Evolutionary conservation across 192 early-diverging fungal species (phyloP), one percentile per base, ranked within the genome.

Genomic region (Lobosporangium transversale): DNA sequence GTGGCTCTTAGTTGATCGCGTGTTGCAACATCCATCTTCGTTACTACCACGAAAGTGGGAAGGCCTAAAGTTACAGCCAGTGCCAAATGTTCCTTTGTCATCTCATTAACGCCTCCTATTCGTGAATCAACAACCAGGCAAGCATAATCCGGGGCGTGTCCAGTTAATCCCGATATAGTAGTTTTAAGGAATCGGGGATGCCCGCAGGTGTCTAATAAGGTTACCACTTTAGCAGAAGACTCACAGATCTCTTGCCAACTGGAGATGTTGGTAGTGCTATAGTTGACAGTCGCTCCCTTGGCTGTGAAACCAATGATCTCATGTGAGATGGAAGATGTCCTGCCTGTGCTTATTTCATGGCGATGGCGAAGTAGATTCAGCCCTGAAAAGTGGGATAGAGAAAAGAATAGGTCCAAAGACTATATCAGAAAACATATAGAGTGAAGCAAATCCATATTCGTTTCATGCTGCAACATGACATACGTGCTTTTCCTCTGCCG

Each of bases 281-380:
- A 94, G 80, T 92, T 96, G 49, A 96, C 80, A 35, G 92, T 75
- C 21, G 81, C 62, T 14, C 91, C 94, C 7, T 81, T 83, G 10
- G 85, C 84, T 31, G 85, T 87, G 79, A 93, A 98, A 1, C 96
- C 94, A 66, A 98, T 85, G 52, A 94, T 91, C 57, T 94, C 94
- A 53, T 91, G 87, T 0, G 93, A 85, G 26, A 98, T 92, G 21
- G 93, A 94, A 21, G 92, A 94, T n/a, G 94, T 98, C 15, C 93
- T 79, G n/a, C 96, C 96, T 17, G 90, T 85, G 80, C 94, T 94
- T 26, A 98, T 84, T 67, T 98, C 96, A 69, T 98, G 96, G 26
- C 87, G 89, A 81, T 98, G 96, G 21, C 95, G 88, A 51, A 97
- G 85, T 32, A 96, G 78, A 79, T 91, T 94, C 18, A 96, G 81